phyloP scores from a whole-genome alignment of 768 basidiomycete species.

The Royoungia palumana region DNA sequence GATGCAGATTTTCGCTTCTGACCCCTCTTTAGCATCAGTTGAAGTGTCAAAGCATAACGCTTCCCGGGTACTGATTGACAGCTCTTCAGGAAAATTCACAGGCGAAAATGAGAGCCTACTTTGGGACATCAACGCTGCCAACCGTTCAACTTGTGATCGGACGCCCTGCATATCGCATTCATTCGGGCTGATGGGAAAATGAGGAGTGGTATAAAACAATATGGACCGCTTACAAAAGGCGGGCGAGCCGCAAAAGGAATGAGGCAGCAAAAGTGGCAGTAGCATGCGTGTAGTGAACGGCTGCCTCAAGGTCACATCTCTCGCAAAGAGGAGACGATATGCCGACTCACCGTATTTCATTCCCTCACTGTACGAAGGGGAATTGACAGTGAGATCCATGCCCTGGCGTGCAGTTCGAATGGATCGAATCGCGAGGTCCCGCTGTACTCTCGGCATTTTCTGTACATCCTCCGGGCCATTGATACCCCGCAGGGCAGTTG shows the following conservation, averaged over 20 bases:
- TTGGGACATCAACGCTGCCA: conserved; percentile 72
- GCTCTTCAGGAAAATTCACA: conserved; percentile 6
- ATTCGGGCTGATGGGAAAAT: conserved; percentile 55
- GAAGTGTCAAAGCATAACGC: conserved; percentile 86
- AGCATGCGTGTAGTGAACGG: conserved; percentile 88
- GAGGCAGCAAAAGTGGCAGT: conserved; percentile 93
- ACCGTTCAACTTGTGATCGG: conserved; percentile 70
- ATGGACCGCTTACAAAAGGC: conserved; percentile 68
- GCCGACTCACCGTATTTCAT: conserved; percentile 77
- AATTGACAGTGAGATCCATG: conserved; percentile 82
- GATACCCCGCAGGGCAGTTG: conserved; percentile 78
- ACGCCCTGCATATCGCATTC: conserved; percentile 78
- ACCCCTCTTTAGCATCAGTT: conserved; percentile 81
- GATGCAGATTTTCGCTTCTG: conserved; percentile 57
- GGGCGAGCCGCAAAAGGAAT: conserved; percentile 79
- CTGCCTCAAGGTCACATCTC: conserved; percentile 34
- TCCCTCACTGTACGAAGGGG: conserved; percentile 81
- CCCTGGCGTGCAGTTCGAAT: conserved; percentile 79
- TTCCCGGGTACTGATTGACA: conserved; percentile 79
- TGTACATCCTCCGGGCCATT: conserved; percentile 83
- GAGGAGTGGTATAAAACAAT: neutral
- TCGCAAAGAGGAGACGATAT: neutral
- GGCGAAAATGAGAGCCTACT: conserved; percentile 45
- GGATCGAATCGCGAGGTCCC: conserved; percentile 75
- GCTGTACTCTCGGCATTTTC: conserved; percentile 75